Conservation (phyloP, 169 alveolate genomes). For the Plasmodium billcollinsi region DNA sequence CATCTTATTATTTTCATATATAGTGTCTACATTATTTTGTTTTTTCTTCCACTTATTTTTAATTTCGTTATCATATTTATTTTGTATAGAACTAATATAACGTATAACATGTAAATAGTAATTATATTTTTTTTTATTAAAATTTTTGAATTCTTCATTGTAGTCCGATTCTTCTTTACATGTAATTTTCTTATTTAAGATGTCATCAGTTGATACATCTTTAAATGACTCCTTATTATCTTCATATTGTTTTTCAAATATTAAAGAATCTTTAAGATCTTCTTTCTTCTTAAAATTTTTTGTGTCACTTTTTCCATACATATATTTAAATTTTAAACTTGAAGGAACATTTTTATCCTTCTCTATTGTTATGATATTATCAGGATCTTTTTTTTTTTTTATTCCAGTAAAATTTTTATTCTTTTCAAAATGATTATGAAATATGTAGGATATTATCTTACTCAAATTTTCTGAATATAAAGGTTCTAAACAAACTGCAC, state of each 20-base stretch:
- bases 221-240: background rate
- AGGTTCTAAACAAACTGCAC: constrained; percentile 71
- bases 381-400: background rate
- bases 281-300: background rate
- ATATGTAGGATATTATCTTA: constrained; percentile 43
- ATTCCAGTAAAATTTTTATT: background rate
- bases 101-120: constrained; percentile 10
- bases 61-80: constrained; percentile 20
- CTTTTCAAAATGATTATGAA: constrained; percentile 27
- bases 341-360: background rate
- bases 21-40: background rate
- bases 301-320: background rate
- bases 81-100: constrained; percentile 22
- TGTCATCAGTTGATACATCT: background rate
- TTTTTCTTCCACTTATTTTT: constrained; percentile 27
- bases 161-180: background rate
- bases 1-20: background rate
- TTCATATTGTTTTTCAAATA: background rate
- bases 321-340: background rate
- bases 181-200: background rate
- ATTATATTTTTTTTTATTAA: background rate
- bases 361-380: background rate
- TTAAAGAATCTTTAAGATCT: background rate
- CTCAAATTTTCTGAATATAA: constrained; percentile 49
- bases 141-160: background rate